Percentiles rank a stretch among this genome's conserved stretches.
phyloP scores from a whole-genome alignment of 345 rosid species.

The Euphorbia lathyris region DNA sequence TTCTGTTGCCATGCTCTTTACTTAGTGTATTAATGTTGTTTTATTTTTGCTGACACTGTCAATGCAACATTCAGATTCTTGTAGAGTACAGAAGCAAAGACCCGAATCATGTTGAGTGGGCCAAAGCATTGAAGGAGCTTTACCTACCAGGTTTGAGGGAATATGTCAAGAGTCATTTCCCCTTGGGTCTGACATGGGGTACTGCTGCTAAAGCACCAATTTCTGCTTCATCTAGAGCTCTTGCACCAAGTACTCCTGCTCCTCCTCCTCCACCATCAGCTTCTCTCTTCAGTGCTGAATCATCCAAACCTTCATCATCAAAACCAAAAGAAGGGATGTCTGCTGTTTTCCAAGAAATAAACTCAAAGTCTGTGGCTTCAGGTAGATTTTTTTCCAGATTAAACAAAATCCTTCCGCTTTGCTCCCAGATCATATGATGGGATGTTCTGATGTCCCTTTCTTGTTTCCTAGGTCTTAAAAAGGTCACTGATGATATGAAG shows the following conservation, averaged over 20 bases:
- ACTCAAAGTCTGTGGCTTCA: slow-evolving; percentile 59
- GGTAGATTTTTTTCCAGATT: slow-evolving; percentile 39
- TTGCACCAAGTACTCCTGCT: slow-evolving; percentile 58
- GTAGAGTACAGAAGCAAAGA: slow-evolving; percentile 83
- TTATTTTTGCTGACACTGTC: slow-evolving; percentile 18
- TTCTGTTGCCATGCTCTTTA: not conserved
- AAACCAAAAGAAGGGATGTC: slow-evolving; percentile 81
- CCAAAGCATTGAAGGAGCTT: slow-evolving; percentile 90
- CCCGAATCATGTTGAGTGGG: slow-evolving; percentile 93
- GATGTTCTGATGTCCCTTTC: slow-evolving; percentile 16
- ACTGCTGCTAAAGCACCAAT: slow-evolving; percentile 47
- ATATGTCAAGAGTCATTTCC: slow-evolving; percentile 78
- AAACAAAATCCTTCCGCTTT: slow-evolving; percentile 3
- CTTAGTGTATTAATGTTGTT: not conserved
- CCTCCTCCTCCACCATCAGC: slow-evolving; percentile 93
- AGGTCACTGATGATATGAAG: slow-evolving; percentile 93
- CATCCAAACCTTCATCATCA: slow-evolving; percentile 74
- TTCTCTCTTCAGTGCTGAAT: slow-evolving; percentile 61
- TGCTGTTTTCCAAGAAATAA: slow-evolving; percentile 90
- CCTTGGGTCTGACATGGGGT: slow-evolving; percentile 95
- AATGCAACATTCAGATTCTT: slow-evolving; percentile 51
- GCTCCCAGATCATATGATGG: slow-evolving; percentile 3
- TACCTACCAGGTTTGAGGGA: slow-evolving; percentile 87
- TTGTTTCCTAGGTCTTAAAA: slow-evolving; percentile 62
- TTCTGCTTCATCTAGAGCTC: slow-evolving; percentile 55